Evolutionary conservation across 345 rosid species (phyloP), one percentile per base, ranked within the genome.

Genomic region (Bruguiera sexangula): DNA sequence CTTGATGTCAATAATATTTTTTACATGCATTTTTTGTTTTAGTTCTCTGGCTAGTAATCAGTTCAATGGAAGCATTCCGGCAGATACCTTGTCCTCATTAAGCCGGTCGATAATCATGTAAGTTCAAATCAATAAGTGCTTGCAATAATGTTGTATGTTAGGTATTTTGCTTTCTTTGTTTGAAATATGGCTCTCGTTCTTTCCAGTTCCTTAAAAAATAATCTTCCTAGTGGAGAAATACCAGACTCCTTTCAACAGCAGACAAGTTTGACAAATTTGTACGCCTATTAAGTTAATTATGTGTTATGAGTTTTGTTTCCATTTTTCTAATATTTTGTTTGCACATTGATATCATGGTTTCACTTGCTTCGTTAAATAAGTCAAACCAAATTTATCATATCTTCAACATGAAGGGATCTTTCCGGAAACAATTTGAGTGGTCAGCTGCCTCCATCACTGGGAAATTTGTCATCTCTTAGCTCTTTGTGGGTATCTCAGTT

Each of bases 231-330:
- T 9, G 96, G 89, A 56, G 87, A 34, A 15, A 90, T 92, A 78
- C 97, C 99, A 0, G 97, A 95, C 68, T 63, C 80, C 62, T 95
- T 95, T 81, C 84, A 87, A 69, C 82, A 66, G 71, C 73, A 90
- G 59, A 71, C 84, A 19, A 75, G 80, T 34, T 80, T 95, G 85
- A 73, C 74, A 71, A 68, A 78, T 71, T 69, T 95, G 99, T 95
- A 86, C 9, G 30, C 5, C 80, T 60, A 76, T 60, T 39, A 37
- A 54, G 16, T 66, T 65, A 24, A 58, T 30, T 36, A 18, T 46
- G 16, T 66, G 30, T n/a, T 13, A 66, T 60, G 61, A 34, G 22
- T 4, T 65, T 7, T 18, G 2, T 48, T 34, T 67, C 67, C 57
- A 20, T 34, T 69, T 72, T 29, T 72, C 18, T 34, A 59, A 54